Percentiles rank a stretch among this genome's conserved stretches.
Conservation (phyloP, 1,284 basidiomycete genomes). For the Cryptococcus depauperatus region DNA sequence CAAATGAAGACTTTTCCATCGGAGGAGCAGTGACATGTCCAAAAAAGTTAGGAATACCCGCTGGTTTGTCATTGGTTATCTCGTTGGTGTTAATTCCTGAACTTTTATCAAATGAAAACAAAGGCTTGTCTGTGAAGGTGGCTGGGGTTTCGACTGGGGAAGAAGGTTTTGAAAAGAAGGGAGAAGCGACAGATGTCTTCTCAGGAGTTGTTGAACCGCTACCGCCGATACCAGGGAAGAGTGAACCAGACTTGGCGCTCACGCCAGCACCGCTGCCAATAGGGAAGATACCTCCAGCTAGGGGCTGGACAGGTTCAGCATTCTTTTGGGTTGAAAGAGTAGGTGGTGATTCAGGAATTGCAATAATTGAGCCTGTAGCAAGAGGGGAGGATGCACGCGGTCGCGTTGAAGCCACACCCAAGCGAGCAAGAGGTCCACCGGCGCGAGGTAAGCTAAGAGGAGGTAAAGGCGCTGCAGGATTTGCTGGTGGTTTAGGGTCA, state of each 20-base stretch:
- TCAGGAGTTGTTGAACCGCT: conserved; percentile 18
- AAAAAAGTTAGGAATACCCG: conserved; percentile 32
- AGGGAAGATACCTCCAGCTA: conserved; percentile 16
- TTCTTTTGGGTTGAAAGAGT: conserved; percentile 6
- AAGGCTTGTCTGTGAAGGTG: conserved; percentile 16
- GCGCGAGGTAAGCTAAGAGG: conserved; percentile 2
- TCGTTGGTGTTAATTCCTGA: conserved; percentile 6
- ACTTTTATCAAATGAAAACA: conserved; percentile 26
- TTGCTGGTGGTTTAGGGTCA: background rate
- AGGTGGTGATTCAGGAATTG: conserved; percentile 36
- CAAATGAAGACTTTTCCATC: conserved; percentile 19
- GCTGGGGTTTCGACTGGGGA: conserved; percentile 7
- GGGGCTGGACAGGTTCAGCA: conserved; percentile 3
- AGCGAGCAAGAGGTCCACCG: conserved; percentile 17
- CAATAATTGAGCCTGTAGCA: conserved; percentile 29
- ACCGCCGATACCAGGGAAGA: too few relatives aligned
- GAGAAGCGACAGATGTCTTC: conserved; percentile 19
- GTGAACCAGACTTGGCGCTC: conserved; percentile 3
- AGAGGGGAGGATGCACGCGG: conserved; percentile 41
- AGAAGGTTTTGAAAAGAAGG: conserved; percentile 20
- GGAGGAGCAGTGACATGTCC: conserved; percentile 16
- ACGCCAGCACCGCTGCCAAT: conserved; percentile 9
- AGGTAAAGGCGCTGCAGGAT: background rate
- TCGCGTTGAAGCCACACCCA: conserved; percentile 21
- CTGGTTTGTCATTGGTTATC: conserved; percentile 8